Base-by-base conservation (phyloP, 2,329 filamentous ascomycete species). In the Xylaria multiplex region DNA sequence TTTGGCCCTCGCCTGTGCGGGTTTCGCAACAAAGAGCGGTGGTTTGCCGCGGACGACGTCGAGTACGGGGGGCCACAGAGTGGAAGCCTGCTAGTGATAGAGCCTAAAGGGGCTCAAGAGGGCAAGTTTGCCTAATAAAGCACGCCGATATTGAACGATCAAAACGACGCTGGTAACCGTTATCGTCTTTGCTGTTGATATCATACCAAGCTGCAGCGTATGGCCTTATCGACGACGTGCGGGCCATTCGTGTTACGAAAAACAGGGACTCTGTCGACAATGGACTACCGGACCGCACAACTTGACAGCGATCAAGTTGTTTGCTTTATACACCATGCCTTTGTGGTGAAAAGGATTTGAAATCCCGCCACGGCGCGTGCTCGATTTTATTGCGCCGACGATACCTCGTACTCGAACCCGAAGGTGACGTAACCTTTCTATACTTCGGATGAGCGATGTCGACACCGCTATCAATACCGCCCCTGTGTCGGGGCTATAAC, bases 1-100 rank as follows among this genome's bases (percentile, higher is more conserved):
- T 75, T 65, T 14, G 74, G 71, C 9, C 70, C 73, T 48, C 66
- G 69, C 2, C n/a, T 71, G 56, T 74, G 68, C 32, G 60, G 69
- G 7, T 30, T 62, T 14, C 27, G 63, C 11, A 68, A 65, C 46
- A 71, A 64, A 32, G 72, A 75, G 16, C 60, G 57, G 4, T 73
- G 71, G 72, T 62, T 70, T 30, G 45, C 55, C 16, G 37, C 54
- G 19, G 62, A 69, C 3, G 62, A 69, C 3, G 30, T 70, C 0
- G 73, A 75, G 45, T 69, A 72, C 37, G 37, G 37, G 14, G 14
- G 37, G 37, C 37, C 22, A 13, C 46, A 24, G 3, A 13, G 46
- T 14, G 46, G 46, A 6, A 13, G 13, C 13, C 22, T 49, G 22
- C 46, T 24, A 11, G 16, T 49, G 13, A 49, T 49, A 8, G 24